Conservation (phyloP, 2,329 filamentous ascomycete species). For the Raffaelea arxii region DNA sequence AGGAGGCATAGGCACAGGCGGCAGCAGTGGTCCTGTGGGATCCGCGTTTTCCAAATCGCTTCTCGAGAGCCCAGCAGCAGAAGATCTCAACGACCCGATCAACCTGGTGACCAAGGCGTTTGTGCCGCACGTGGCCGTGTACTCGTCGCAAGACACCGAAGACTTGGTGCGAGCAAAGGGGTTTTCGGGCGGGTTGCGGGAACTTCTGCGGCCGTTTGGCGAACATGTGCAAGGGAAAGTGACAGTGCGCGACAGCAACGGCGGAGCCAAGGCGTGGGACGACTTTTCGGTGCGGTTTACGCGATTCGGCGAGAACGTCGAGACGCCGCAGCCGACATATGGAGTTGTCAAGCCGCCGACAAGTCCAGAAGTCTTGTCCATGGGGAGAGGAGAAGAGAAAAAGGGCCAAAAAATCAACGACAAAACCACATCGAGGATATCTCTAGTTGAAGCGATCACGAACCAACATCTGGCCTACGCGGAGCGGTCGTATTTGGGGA, state of each 20-base stretch:
- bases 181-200: constrained; percentile 69
- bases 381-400: no score
- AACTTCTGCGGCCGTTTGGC: constrained; percentile 82
- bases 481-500: constrained; percentile 46
- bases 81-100: constrained; percentile 10
- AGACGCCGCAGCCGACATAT: constrained; percentile 34
- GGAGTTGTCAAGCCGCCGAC: constrained; percentile 20
- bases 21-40: constrained; percentile 19
- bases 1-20: not conserved
- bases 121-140: constrained; percentile 79
- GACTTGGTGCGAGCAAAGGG: constrained; percentile 74
- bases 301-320: constrained; percentile 51
- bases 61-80: constrained; percentile 8
- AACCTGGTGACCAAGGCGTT: constrained; percentile 71
- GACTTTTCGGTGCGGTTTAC: constrained; percentile 87
- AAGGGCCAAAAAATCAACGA: no score
- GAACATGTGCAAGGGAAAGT: constrained; percentile 82
- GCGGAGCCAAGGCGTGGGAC: constrained; percentile 72
- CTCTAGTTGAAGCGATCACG: constrained; percentile 70
- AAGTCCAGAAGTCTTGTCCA: constrained; percentile 4
- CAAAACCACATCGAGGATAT: constrained; percentile 32
- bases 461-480: constrained; percentile 69
- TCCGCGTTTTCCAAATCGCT: constrained; percentile 31
- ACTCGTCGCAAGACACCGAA: constrained; percentile 80
- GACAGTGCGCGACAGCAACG: constrained; percentile 80